Evolutionary conservation across 768 basidiomycete genomes (phyloP), one percentile per base, ranked within the genome.

Genomic region (Panaeolus papilionaceus): DNA sequence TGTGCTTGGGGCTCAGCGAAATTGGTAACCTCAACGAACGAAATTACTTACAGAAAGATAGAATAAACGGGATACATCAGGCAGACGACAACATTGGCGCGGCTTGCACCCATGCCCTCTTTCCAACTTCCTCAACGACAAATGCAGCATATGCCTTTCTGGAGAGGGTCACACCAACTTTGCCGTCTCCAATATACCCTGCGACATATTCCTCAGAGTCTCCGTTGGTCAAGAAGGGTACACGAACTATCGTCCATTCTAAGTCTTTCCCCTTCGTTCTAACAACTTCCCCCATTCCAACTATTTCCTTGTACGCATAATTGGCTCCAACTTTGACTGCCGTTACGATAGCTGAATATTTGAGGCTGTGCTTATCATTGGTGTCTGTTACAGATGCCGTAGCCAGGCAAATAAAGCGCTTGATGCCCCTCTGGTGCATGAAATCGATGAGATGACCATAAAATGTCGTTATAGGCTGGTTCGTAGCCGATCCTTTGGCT

Each of bases 221-320:
- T 4, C 81, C 78, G 68, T 86, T 82, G 49, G 82, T 88, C 71
- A 93, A 73, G 28, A 91, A 63, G 0, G 91, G 91, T 2, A 93
- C 90, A 39, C 92, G 81, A 38, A 82, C 87, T 54, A 92, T 86
- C 7, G 90, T 93, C 89, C 90, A 93, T 26, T 88, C 85, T 18
- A 92, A 71, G 20, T 84, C 81, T 0, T 78, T 79, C 12, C 84
- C 84, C 67, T 85, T 77, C 14, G 75, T 77, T 11, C 86, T 81
- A 40, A 92, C 80, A 14, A 78, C 80, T 61, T 89, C 80, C 18
- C 89, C 91, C 65, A 90, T 83, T 0, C 85, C 88, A 9, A 90
- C 86, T 33, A 93, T 80, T 64, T 92, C 92, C 40, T 82, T 85
- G 73, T 91, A 94, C n/a, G 89, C 88, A 61, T 79, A 82, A 40